Conservation (phyloP, 176 grass and related monocot species). For the Juncus inflexus region DNA sequence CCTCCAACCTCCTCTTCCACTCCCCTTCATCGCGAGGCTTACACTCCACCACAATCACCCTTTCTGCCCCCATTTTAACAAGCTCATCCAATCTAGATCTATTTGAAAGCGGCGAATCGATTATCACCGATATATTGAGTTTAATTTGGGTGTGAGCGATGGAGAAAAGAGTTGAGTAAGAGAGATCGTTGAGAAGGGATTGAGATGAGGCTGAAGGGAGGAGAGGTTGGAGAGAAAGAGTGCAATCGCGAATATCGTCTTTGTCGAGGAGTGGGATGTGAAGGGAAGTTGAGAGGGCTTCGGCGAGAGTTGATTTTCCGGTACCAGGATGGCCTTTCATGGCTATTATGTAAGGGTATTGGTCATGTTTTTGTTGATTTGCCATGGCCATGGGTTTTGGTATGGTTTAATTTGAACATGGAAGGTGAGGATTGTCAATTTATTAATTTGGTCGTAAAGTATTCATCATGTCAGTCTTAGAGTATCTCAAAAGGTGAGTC, state of each 20-base stretch:
- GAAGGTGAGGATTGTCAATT: too few species aligned
- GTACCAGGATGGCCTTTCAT: slow-evolving; percentile 93
- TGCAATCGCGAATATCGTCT: slow-evolving; percentile 92
- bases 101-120: slow-evolving; percentile 68
- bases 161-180: slow-evolving; percentile 57
- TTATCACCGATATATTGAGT: slow-evolving; percentile 56
- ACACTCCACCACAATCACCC: slow-evolving; percentile 67
- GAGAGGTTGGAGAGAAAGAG: slow-evolving; percentile 39
- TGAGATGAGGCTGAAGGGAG: slow-evolving; percentile 1
- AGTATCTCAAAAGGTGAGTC: too few species aligned
- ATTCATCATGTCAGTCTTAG: too few species aligned
- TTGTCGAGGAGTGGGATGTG: slow-evolving; percentile 73
- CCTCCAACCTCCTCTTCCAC: slow-evolving; percentile 60
- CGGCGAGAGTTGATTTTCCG: slow-evolving; percentile 76
- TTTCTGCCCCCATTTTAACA: slow-evolving; percentile 6
- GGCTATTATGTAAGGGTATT: slow-evolving; percentile 36
- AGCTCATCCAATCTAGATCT: slow-evolving; percentile 48
- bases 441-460: too few species aligned
- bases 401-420: too few species aligned
- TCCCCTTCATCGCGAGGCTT: slow-evolving; percentile 33
- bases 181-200: slow-evolving; percentile 57
- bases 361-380: background rate
- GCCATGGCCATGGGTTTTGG: too few species aligned
- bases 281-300: slow-evolving; percentile 41
- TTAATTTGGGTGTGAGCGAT: slow-evolving; percentile 47